Conservation (phyloP, 148 eudicot genomes). For the Drosera capensis region DNA sequence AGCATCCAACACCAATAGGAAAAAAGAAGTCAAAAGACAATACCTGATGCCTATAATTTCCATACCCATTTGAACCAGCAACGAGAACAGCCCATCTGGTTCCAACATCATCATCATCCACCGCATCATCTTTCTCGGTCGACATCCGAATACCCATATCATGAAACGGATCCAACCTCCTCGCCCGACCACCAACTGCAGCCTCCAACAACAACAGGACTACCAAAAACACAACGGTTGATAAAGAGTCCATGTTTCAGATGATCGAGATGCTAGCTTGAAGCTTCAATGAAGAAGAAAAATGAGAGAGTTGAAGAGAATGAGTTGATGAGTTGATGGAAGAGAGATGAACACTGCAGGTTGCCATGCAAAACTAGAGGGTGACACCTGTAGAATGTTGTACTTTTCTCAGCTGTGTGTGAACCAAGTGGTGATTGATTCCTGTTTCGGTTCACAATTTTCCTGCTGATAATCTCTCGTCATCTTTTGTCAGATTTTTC, state of each 20-base stretch:
- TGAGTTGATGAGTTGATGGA: not conserved
- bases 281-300: not conserved
- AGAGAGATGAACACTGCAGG: no score
- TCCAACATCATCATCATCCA: constrained; percentile 9
- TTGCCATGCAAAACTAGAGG: constrained; percentile 6
- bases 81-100: constrained; percentile 70
- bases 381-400: no score
- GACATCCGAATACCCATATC: constrained; percentile 32
- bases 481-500: no score
- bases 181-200: constrained; percentile 1
- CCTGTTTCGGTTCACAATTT: no score
- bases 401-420: no score
- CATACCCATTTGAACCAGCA: constrained; percentile 62
- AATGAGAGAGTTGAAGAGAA: not conserved
- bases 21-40: no score
- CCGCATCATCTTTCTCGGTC: constrained; percentile 6
- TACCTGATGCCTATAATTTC: constrained; percentile 70
- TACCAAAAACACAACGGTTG: not conserved
- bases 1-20: no score
- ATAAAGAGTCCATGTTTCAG: not conserved
- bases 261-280: not conserved
- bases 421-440: no score
- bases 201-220: constrained; percentile 1
- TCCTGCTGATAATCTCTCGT: no score
- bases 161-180: constrained; percentile 14